These are phyloP conservation scores for Carex parvula DNA, from an alignment of 176 grass and related monocot genomes.

Conservation along the genomic window DNA sequence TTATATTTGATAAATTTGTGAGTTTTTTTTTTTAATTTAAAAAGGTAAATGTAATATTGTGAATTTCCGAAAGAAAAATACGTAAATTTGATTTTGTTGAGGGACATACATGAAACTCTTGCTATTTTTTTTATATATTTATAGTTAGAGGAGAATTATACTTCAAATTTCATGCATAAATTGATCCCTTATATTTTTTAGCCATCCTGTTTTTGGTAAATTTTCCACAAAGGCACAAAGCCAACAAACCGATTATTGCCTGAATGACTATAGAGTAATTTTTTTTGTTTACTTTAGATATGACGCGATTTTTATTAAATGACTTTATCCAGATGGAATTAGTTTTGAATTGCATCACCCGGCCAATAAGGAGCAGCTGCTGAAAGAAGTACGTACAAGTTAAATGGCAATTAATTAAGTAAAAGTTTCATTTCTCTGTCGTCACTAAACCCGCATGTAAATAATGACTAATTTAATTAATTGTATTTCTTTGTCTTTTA, in stretches of 20 bases:
- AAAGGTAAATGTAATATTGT: too few species aligned
- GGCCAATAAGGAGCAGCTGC: background rate
- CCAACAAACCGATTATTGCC: too few species aligned
- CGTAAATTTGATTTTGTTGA: too few species aligned
- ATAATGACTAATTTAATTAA: slow-evolving; percentile 8
- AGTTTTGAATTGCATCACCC: background rate
- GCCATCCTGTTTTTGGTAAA: background rate
- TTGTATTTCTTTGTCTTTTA: background rate
- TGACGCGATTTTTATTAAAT: background rate
- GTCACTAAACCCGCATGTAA: background rate
- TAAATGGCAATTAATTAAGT: background rate
- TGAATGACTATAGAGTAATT: too few species aligned
- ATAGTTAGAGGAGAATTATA: background rate
- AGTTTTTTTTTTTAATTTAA: too few species aligned
- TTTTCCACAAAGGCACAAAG: too few species aligned
- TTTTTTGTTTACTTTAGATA: background rate
- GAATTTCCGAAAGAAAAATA: too few species aligned
- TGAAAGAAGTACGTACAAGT: background rate
- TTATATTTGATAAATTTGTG: too few species aligned
- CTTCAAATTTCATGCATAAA: background rate
- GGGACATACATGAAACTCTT: too few species aligned
- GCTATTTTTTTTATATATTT: background rate
- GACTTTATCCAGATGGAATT: background rate
- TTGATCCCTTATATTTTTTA: background rate
- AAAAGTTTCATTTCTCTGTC: background rate